phyloP scores from a whole-genome alignment of 805 yeast species.

The Ogataea trehaloabstinens region DNA sequence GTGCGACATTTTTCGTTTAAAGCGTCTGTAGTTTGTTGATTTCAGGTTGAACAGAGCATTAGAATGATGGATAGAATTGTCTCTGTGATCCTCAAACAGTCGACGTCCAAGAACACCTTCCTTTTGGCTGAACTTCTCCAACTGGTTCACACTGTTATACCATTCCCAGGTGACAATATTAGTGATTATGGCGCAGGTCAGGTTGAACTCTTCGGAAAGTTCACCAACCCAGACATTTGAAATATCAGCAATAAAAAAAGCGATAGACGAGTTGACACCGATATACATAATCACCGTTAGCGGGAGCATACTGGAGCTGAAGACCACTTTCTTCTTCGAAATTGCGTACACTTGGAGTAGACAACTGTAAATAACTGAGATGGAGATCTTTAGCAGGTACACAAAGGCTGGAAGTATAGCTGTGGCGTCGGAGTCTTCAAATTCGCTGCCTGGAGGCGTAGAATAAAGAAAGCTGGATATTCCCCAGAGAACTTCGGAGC shows the following conservation, averaged over 20 bases:
- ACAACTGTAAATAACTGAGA: conserved; percentile 66
- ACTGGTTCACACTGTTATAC: conserved; percentile 61
- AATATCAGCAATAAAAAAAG: conserved; percentile 73
- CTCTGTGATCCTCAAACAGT: conserved; percentile 55
- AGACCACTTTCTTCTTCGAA: conserved; percentile 49
- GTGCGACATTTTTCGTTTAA: conserved; percentile 17
- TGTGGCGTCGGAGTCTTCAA: conserved; percentile 42
- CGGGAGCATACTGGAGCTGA: conserved; percentile 48
- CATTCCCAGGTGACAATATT: conserved; percentile 85
- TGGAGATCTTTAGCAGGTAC: conserved; percentile 68
- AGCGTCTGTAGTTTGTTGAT: conserved; percentile 5
- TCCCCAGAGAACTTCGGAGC: conserved; percentile 70
- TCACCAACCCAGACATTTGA: conserved; percentile 74
- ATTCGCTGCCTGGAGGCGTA: conserved; percentile 20
- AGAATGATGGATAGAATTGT: not conserved
- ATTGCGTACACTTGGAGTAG: conserved; percentile 56
- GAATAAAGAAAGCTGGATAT: conserved; percentile 48
- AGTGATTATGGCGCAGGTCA: conserved; percentile 67
- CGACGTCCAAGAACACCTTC: conserved; percentile 75
- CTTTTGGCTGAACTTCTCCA: conserved; percentile 59
- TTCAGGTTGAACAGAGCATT: conserved; percentile 13
- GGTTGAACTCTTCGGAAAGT: conserved; percentile 68
- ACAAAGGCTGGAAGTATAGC: conserved; percentile 71
- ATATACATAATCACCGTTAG: conserved; percentile 56
- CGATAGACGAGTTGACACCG: conserved; percentile 59